A percentile compares a stretch with the other conserved stretches of the same genome.
These are phyloP conservation scores for Seminavis robusta DNA, from an alignment of 108 stramenopile genomes.

Conservation along the genomic window DNA sequence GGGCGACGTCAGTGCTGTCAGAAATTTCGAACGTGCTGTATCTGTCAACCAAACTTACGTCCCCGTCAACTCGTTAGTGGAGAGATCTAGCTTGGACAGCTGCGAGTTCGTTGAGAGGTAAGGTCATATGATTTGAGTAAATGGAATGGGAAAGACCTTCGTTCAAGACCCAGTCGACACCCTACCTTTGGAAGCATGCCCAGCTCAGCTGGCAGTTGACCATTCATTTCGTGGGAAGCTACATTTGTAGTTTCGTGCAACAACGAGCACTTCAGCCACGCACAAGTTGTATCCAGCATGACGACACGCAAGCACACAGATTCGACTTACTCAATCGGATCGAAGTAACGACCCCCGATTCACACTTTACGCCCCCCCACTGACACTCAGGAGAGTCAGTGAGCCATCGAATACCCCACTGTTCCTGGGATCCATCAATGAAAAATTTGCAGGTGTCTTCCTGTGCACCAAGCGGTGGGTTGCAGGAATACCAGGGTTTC, in stretches of 20 bases:
- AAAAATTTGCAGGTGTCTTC: background rate
- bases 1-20: slow-evolving; percentile 17
- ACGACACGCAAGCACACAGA: too few relatives aligned
- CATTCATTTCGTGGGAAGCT: too few relatives aligned
- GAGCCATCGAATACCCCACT: slow-evolving; percentile 29
- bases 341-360: slow-evolving; percentile 4
- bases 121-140: background rate
- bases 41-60: too few relatives aligned
- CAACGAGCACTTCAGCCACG: too few relatives aligned
- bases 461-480: too few relatives aligned
- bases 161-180: too few relatives aligned
- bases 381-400: slow-evolving; percentile 19
- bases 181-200: background rate
- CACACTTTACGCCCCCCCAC: slow-evolving; percentile 32
- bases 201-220: background rate
- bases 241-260: too few relatives aligned
- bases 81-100: too few relatives aligned
- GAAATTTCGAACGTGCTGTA: slow-evolving; percentile 6
- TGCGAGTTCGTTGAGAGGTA: slow-evolving; percentile 6
- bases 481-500: slow-evolving; percentile 41
- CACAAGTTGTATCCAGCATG: too few relatives aligned
- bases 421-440: slow-evolving; percentile 1
- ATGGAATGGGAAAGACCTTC: background rate
- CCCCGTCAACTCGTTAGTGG: too few relatives aligned
- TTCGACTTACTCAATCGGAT: slow-evolving; percentile 32